These are phyloP conservation scores for Thraustochytrium striatum DNA, from an alignment of 352 stramenopile genomes.

Conservation along the genomic window DNA sequence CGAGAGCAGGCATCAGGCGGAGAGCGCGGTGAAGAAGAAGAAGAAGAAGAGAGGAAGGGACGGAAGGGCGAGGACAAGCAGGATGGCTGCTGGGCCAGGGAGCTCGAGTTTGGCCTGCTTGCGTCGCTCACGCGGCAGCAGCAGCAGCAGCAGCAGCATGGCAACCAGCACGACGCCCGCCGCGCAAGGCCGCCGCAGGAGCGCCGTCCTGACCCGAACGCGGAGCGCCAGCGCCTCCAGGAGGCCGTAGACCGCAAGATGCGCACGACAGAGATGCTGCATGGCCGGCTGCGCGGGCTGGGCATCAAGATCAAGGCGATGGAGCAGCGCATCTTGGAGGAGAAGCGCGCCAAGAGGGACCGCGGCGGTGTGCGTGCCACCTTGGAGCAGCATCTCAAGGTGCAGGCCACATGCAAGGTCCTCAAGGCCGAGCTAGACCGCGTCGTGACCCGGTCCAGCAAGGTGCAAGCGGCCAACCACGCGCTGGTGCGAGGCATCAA, in stretches of 20 bases:
- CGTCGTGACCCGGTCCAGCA: not conserved
- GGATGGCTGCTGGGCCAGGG: not conserved
- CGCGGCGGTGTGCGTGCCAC: conserved; percentile 11
- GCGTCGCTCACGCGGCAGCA: not conserved
- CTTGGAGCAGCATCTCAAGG: conserved; percentile 24
- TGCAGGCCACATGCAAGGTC: not conserved
- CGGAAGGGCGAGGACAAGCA: not conserved
- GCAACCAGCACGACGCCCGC: not conserved
- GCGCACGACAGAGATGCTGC: not conserved
- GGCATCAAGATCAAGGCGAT: conserved; percentile 2
- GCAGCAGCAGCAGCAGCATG: not conserved
- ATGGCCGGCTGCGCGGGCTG: not conserved
- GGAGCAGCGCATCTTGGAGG: conserved; percentile 33
- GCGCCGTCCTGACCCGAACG: not conserved
- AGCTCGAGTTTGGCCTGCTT: not conserved
- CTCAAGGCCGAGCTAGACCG: conserved; percentile 16
- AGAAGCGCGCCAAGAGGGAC: not conserved
- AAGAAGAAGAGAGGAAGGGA: not conserved
- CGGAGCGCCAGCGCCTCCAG: not conserved
- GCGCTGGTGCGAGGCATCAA: not conserved
- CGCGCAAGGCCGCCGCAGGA: not conserved
- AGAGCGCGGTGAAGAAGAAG: no score
- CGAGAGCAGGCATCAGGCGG: no score
- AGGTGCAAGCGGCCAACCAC: not conserved
- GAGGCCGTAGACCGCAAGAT: not conserved